These are phyloP conservation scores for Geotrichum aggregatum DNA, from an alignment of 1,139 yeast genomes.

Conservation along the genomic window DNA sequence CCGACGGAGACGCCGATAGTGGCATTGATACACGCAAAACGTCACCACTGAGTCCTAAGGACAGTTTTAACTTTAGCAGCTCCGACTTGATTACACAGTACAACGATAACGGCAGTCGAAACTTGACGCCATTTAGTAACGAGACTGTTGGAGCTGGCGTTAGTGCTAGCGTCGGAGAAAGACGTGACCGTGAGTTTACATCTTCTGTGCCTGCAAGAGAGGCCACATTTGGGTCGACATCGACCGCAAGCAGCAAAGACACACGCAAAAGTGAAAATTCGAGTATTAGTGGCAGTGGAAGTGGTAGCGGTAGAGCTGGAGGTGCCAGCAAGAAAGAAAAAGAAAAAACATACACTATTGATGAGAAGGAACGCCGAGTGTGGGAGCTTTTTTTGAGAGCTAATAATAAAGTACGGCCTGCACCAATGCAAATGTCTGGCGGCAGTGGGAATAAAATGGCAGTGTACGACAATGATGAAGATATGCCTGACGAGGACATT, in stretches of 20 bases:
- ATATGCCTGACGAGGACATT: constrained; percentile 4
- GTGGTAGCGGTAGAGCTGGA: too few species aligned
- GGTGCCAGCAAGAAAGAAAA: constrained; percentile 6
- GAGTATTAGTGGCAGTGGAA: background rate
- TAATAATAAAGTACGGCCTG: constrained; percentile 4
- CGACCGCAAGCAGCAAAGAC: background rate
- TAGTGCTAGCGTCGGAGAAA: too few species aligned
- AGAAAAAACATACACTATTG: background rate
- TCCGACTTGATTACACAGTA: background rate
- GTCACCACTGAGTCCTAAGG: background rate
- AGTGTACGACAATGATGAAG: background rate
- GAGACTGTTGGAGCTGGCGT: too few species aligned
- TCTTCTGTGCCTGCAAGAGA: background rate
- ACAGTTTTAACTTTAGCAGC: background rate
- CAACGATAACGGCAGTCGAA: background rate
- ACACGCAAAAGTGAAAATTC: background rate
- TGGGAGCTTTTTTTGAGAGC: constrained; percentile 14
- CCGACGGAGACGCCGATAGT: background rate
- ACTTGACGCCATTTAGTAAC: background rate
- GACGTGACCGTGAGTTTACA: background rate
- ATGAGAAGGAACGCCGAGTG: constrained; percentile 16
- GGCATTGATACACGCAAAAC: background rate
- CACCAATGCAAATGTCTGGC: background rate
- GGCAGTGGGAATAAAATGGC: background rate
- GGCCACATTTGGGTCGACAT: background rate